Evolutionary conservation across 108 stramenopile species (phyloP), one percentile per base, ranked within the genome.

Genomic region (Epipyxis sp.): DNA sequence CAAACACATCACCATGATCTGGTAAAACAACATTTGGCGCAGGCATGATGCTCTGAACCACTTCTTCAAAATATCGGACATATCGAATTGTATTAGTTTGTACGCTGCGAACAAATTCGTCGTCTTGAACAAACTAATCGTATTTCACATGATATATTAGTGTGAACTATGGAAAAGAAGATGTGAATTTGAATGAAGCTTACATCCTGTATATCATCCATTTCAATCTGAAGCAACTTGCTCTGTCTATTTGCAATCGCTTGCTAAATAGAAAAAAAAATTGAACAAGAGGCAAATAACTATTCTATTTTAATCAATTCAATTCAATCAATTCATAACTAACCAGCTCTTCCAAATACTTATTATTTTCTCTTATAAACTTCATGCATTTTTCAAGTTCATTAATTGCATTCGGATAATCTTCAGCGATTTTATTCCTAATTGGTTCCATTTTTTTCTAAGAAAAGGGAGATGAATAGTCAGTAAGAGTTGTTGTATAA

Each of bases 41-140:
- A 37, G 71, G 71, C 25, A 74, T 10, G 25, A 74, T 37, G 10
- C 6, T 57, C 40, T 74, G 42, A 10, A 25, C 71, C 29, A 34
- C 71, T 27, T 74, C 71, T 74, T 74, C 71, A 32, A 74, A 74
- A 42, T 74, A 57, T 3, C 71, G n/a, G 20, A 74, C 27, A 37
- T 74, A 74, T 35, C 71, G 44, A 3, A 57, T 6, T 6, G 71
- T 57, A 74, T 74, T 74, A 16, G 10, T 37, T 32, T 35, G 20
- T 3, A 74, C 10, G 32, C 43, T 74, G 25, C 71, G 6, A 3
- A 74, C 71, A 74, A 74, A 74, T 6, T 74, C 71, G 40, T 39
- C 6, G 50, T 74, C 71, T 13, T 74, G 40, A 42, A 27, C 34
- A 3, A 54, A 35, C 71, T 74, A 74, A 27, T 74, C 3, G 34